A percentile compares a stretch with the other conserved stretches of the same genome.
phyloP scores from a whole-genome alignment of 805 yeast species.

The Teunomyces cretensis region DNA sequence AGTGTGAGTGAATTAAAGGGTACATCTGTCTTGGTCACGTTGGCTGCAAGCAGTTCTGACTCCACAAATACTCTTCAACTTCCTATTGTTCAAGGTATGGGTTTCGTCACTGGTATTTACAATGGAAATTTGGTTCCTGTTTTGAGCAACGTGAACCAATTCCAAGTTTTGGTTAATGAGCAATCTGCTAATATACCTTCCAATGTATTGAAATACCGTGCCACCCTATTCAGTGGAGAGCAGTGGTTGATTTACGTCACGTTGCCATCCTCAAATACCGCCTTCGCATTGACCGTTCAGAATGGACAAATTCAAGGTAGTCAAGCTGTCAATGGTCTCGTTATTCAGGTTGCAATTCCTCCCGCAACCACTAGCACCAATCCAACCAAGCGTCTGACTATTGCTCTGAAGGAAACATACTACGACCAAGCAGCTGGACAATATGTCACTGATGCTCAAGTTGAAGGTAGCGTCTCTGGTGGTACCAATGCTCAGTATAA shows the following conservation, averaged over 20 bases:
- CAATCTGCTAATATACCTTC: slow-evolving; percentile 5
- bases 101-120: slow-evolving; percentile 52
- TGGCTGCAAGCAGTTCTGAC: slow-evolving; percentile 29
- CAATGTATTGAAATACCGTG: slow-evolving; percentile 36
- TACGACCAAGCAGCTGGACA: slow-evolving; percentile 72
- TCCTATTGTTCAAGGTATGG: slow-evolving; percentile 63
- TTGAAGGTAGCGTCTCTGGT: slow-evolving; percentile 47
- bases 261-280: slow-evolving; percentile 38
- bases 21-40: slow-evolving; percentile 50
- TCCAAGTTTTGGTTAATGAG: neutral
- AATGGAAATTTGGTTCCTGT: slow-evolving; percentile 53
- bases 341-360: slow-evolving; percentile 54
- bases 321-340: slow-evolving; percentile 39
- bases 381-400: neutral
- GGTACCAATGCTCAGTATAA: slow-evolving; percentile 49
- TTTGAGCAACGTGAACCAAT: slow-evolving; percentile 36
- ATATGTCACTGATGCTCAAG: slow-evolving; percentile 51
- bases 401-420: slow-evolving; percentile 26
- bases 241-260: slow-evolving; percentile 55
- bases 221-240: slow-evolving; percentile 37
- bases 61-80: slow-evolving; percentile 40
- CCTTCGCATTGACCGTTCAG: slow-evolving; percentile 32
- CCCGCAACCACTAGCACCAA: slow-evolving; percentile 18
- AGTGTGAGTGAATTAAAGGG: slow-evolving; percentile 47
- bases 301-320: slow-evolving; percentile 38